phyloP scores from a whole-genome alignment of 352 stramenopile species.

The Globisporangium alternatum region DNA sequence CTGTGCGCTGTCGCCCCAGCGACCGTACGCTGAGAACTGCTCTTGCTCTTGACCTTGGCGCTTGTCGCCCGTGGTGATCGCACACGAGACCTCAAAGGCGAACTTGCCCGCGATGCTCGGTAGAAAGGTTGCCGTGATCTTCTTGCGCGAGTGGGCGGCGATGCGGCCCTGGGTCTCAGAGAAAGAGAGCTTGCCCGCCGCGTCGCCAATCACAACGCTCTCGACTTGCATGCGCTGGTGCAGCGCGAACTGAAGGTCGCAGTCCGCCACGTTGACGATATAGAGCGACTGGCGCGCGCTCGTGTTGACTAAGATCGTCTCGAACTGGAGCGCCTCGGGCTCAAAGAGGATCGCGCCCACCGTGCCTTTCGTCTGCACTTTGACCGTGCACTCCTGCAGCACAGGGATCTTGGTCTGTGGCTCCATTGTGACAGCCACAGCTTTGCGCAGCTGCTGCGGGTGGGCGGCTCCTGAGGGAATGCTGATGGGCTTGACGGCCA shows the following conservation, averaged over 20 bases:
- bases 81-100: constrained; percentile 68
- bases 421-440: constrained; percentile 7
- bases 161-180: constrained; percentile 64
- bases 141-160: constrained; percentile 68
- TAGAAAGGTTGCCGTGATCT: constrained; percentile 77
- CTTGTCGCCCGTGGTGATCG: constrained; percentile 24
- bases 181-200: constrained; percentile 38
- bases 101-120: constrained; percentile 61
- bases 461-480: constrained; percentile 18
- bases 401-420: constrained; percentile 29
- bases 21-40: constrained; percentile 21
- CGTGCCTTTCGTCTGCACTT: constrained; percentile 70
- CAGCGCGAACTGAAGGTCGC: constrained; percentile 59
- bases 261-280: constrained; percentile 80
- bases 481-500: constrained; percentile 73
- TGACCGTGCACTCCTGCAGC: constrained; percentile 61
- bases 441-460: constrained; percentile 19
- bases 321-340: constrained; percentile 59
- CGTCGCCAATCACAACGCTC: background rate
- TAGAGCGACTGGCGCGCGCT: constrained; percentile 55
- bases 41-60: background rate
- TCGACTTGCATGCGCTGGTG: constrained; percentile 32
- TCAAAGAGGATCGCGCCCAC: constrained; percentile 79
- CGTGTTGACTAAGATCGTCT: constrained; percentile 86
- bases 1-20: constrained; percentile 13